These are phyloP conservation scores for Rutstroemia sp. DNA, from an alignment of 2,329 filamentous ascomycete species.

Conservation along the genomic window DNA sequence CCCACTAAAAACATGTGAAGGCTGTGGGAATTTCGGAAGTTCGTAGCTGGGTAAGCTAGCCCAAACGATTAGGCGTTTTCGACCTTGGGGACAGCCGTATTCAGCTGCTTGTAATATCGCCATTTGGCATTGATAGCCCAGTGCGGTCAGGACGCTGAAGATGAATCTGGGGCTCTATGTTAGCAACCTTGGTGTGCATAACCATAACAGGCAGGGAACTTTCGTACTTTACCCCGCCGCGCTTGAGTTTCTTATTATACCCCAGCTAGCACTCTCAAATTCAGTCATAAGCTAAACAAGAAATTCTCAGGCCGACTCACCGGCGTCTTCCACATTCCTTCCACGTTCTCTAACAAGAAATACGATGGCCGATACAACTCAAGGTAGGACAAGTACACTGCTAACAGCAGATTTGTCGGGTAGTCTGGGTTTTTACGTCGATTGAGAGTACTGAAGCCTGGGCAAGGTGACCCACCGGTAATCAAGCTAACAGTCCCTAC, in stretches of 20 bases:
- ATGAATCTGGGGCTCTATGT: conserved; percentile 13
- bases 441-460: conserved; percentile 13
- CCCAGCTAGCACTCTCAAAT: conserved; percentile 3
- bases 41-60: conserved; percentile 9
- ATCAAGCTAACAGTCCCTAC: conserved; percentile 13
- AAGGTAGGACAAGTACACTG: conserved; percentile 15
- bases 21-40: conserved; percentile 17
- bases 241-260: neutral
- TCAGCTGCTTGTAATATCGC: conserved; percentile 14
- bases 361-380: conserved; percentile 23
- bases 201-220: conserved; percentile 4
- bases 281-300: neutral
- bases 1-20: conserved; percentile 1
- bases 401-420: conserved; percentile 18
- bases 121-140: conserved; percentile 20
- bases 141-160: conserved; percentile 12
- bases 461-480: conserved; percentile 15
- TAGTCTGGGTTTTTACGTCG: conserved; percentile 10
- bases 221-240: conserved; percentile 9
- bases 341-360: conserved; percentile 23
- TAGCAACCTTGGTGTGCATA: neutral
- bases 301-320: neutral
- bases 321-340: conserved; percentile 7
- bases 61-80: conserved; percentile 17
- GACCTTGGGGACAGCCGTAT: conserved; percentile 12